phyloP scores from a whole-genome alignment of 768 basidiomycete genomes.

The Hericium alpestre region DNA sequence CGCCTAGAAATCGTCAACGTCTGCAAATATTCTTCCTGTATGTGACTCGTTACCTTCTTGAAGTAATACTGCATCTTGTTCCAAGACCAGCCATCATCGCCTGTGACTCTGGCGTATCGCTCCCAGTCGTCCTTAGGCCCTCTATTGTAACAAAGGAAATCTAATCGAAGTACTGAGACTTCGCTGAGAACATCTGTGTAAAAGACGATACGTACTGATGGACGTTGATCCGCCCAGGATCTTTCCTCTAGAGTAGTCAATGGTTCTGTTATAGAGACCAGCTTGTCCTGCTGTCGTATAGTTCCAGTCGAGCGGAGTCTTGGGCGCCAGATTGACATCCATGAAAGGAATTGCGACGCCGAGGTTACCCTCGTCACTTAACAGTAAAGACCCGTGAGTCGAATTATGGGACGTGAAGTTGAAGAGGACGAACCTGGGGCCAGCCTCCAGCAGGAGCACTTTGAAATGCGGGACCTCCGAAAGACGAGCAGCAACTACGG shows the following conservation, averaged over 20 bases:
- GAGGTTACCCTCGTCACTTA: neutral
- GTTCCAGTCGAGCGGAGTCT: slow-evolving; percentile 12
- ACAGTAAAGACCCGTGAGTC: neutral
- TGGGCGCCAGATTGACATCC: neutral
- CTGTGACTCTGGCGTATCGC: slow-evolving; percentile 9
- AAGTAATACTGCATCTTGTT: slow-evolving; percentile 3
- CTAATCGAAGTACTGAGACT: neutral
- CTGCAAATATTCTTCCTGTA: neutral
- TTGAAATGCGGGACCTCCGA: slow-evolving; percentile 3
- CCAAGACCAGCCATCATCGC: slow-evolving; percentile 15
- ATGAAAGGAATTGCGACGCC: neutral
- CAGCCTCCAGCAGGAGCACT: slow-evolving; percentile 14
- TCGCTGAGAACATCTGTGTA: no score
- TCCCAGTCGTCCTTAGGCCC: slow-evolving; percentile 13
- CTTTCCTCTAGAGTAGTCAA: slow-evolving; percentile 12
- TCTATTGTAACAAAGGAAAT: slow-evolving; percentile 7
- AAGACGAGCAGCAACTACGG: slow-evolving; percentile 11
- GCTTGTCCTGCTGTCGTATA: slow-evolving; percentile 12
- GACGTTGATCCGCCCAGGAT: slow-evolving; percentile 11
- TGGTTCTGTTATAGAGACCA: slow-evolving; percentile 2
- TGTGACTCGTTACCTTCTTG: neutral
- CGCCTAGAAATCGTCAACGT: neutral
- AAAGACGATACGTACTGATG: slow-evolving; percentile 8
- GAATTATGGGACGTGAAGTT: slow-evolving; percentile 11
- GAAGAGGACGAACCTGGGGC: neutral